Evolutionary conservation across 352 stramenopile species (phyloP).

Genomic region (Aphanomyces euteiches): DNA sequence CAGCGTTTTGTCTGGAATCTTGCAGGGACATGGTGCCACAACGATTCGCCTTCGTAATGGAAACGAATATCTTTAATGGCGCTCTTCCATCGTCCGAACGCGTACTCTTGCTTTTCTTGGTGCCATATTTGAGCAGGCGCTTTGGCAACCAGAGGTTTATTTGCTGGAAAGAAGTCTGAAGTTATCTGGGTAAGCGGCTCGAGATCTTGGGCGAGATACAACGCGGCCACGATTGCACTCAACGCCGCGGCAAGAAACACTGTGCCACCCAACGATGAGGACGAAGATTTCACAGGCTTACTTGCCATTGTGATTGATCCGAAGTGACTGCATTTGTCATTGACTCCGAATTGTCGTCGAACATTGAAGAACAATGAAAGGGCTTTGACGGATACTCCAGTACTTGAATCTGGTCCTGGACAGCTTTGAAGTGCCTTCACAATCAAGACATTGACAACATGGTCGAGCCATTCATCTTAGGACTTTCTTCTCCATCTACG

Average conservation of each 20-base stretch:
- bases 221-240: background rate
- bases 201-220: background rate
- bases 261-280: no score
- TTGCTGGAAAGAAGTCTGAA: conserved; percentile 34
- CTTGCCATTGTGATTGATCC: no score
- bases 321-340: no score
- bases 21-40: conserved; percentile 8
- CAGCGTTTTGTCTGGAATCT: conserved; percentile 41
- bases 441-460: no score
- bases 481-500: no score
- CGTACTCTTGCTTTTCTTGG: conserved; percentile 27
- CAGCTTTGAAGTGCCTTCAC: no score
- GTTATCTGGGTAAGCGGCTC: conserved; percentile 28
- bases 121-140: conserved; percentile 30
- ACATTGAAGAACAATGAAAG: no score
- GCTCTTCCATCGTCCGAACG: conserved; percentile 40
- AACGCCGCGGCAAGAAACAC: conserved; percentile 5
- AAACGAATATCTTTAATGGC: conserved; percentile 34
- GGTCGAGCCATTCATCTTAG: no score
- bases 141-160: conserved; percentile 29
- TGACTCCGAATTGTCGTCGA: no score
- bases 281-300: no score
- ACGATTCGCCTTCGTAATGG: conserved; percentile 36
- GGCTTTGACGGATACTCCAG: no score
- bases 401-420: no score